Base-by-base conservation (phyloP, 768 basidiomycete species). In the Rossbeevera mucosa region DNA sequence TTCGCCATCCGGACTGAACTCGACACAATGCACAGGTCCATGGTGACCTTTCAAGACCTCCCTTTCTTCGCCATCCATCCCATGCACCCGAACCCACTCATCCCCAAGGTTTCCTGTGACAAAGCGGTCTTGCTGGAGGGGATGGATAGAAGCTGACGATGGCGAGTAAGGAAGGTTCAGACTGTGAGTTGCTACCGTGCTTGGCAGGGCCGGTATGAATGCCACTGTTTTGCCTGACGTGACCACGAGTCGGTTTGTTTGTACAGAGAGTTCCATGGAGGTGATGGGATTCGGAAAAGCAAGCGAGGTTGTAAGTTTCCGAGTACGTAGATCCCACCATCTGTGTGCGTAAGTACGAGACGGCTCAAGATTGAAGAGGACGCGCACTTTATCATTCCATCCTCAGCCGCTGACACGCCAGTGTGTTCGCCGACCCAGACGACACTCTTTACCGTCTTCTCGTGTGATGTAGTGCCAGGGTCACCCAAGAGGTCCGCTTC, bases 21-120 rank as follows among this genome's bases (percentile, higher is more conserved):
- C 87, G 44, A 95, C 87, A 50, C 90, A 91, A 62, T 95, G 93
- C 16, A 98, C 94, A 18, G 95, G 94, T 21, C 95, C 96, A 66
- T 98, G 96, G 64, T 98, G 96, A 4, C 95, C 95, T 70, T 96
- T 95, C 52, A 94, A 78, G 26, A 96, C 80, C 52, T 97, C 95
- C 57, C 81, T 73, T 73, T 99, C 94, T 68, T 87, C 85, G 2
- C 95, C 96, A 28, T 88, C 81, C 64, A 94, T 83, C 14, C 87
- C 88, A 66, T 98, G 93, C 26, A 97, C 83, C 30, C 95, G 80
- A 42, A 99, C 94, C 96, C 96, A 98, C 62, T 97, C 94, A 68
- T 99, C 96, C 13, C 79, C 81, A 47, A 80, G 77, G 59, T 85
- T 91, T 36, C 96, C 96, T 0, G 92, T 93, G 51, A 98, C 88